A percentile compares a stretch with the other conserved stretches of the same genome.
These are phyloP conservation scores for Glutinoglossum americanum DNA, from an alignment of 495 filamentous ascomycete genomes.

Conservation along the genomic window DNA sequence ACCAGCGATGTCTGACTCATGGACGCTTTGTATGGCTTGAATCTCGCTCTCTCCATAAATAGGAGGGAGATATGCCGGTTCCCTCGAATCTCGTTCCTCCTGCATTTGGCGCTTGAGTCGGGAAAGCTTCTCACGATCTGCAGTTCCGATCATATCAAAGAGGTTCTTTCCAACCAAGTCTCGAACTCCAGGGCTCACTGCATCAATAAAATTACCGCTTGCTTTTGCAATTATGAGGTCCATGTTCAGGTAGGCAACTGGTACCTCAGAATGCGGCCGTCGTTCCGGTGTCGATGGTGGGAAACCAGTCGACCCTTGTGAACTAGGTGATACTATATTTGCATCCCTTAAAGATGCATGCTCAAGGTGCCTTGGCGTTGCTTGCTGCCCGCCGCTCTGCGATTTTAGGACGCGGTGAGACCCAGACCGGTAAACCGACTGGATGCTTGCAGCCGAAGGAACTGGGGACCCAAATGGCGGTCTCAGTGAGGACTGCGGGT, in stretches of 20 bases:
- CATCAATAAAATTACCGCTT: constrained; percentile 16
- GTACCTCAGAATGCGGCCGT: constrained; percentile 2
- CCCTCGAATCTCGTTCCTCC: constrained; percentile 17
- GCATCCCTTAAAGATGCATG: background rate
- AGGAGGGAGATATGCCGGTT: constrained; percentile 21
- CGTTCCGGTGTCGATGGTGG: background rate
- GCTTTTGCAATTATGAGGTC: constrained; percentile 18
- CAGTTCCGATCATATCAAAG: constrained; percentile 10
- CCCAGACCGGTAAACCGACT: background rate
- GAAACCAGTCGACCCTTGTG: background rate
- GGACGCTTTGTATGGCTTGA: constrained; percentile 11
- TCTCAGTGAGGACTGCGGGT: background rate
- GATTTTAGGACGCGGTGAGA: background rate
- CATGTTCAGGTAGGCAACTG: constrained; percentile 15
- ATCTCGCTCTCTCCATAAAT: constrained; percentile 15
- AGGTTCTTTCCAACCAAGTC: constrained; percentile 15
- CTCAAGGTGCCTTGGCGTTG: background rate
- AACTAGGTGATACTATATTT: background rate
- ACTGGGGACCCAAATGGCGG: background rate
- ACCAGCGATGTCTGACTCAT: constrained; percentile 26
- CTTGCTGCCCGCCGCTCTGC: background rate
- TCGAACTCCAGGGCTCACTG: constrained; percentile 8
- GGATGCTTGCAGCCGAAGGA: background rate
- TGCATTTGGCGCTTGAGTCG: constrained; percentile 14
- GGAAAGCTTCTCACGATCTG: constrained; percentile 10